These are phyloP conservation scores for Fragilariopsis cylindrus DNA, from an alignment of 108 stramenopile genomes.

Conservation along the genomic window DNA sequence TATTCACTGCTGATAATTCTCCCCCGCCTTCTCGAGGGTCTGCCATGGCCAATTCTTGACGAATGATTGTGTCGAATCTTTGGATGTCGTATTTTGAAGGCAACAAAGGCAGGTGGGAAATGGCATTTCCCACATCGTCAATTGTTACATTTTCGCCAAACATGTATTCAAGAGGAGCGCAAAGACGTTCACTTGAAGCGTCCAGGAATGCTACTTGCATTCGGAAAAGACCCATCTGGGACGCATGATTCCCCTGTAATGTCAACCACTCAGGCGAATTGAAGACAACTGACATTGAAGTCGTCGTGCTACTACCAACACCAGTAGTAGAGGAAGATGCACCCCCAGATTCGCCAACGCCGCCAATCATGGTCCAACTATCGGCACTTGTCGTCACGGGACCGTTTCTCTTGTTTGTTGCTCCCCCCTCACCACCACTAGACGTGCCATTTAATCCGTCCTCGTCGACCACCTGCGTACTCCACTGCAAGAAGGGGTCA, in stretches of 20 bases:
- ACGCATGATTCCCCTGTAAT: slow-evolving; percentile 51
- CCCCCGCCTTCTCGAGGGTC: slow-evolving; percentile 88
- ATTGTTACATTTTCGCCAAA: slow-evolving; percentile 76
- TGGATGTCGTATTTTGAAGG: slow-evolving; percentile 83
- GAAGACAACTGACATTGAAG: slow-evolving; percentile 62
- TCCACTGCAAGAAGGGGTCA: slow-evolving; percentile 60
- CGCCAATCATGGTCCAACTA: slow-evolving; percentile 29
- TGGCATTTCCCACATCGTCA: slow-evolving; percentile 73
- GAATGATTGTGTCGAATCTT: slow-evolving; percentile 74
- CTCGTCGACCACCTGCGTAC: slow-evolving; percentile 20
- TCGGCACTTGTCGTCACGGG: slow-evolving; percentile 25
- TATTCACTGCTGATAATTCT: slow-evolving; percentile 61
- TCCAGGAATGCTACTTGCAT: slow-evolving; percentile 74
- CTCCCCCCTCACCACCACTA: not conserved
- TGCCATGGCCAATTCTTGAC: slow-evolving; percentile 76
- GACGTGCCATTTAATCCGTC: not conserved
- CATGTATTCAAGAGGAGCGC: slow-evolving; percentile 78
- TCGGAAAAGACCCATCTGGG: slow-evolving; percentile 51
- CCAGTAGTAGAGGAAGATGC: not conserved
- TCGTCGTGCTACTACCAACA: slow-evolving; percentile 6
- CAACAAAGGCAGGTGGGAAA: slow-evolving; percentile 56
- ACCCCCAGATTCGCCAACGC: not conserved
- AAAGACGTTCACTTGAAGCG: slow-evolving; percentile 62
- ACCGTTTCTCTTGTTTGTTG: slow-evolving; percentile 12
- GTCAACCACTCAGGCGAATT: slow-evolving; percentile 73